These are phyloP conservation scores for Hemileia vastatrix DNA, from an alignment of 1,284 basidiomycete species.

Conservation along the genomic window DNA sequence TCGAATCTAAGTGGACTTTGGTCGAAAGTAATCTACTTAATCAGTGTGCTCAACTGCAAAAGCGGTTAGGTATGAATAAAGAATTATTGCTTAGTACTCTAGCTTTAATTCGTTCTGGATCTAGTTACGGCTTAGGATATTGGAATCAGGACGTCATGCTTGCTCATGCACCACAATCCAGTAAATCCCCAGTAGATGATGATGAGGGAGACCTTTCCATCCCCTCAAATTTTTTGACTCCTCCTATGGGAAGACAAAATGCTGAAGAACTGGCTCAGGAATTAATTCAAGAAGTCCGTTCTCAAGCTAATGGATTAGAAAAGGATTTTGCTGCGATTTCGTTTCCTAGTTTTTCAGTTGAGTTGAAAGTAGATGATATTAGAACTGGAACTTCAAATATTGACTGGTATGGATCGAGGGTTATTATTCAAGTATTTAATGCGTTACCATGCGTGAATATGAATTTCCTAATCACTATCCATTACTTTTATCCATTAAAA, in stretches of 20 bases:
- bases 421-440: no score
- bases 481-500: no score
- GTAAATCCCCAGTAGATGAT: neutral
- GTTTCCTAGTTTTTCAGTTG: constrained; percentile 57
- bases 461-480: no score
- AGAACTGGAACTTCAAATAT: no score
- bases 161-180: no score
- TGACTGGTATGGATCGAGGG: no score
- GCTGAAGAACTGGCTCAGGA: constrained; percentile 50
- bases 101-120: constrained; percentile 34
- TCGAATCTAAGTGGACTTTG: constrained; percentile 46
- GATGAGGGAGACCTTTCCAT: no score
- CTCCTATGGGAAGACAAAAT: constrained; percentile 52
- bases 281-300: constrained; percentile 52
- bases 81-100: constrained; percentile 34
- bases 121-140: constrained; percentile 21
- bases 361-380: no score
- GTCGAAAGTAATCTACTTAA: constrained; percentile 26
- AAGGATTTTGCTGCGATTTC: constrained; percentile 57
- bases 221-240: no score
- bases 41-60: constrained; percentile 27
- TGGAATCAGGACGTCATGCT: constrained; percentile 28
- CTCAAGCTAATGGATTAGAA: constrained; percentile 52
- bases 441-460: no score
- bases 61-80: constrained; percentile 28